A percentile compares a stretch with the other conserved stretches of the same genome.
These are phyloP conservation scores for Pythium myriotylum DNA, from an alignment of 352 stramenopile species.

Conservation along the genomic window DNA sequence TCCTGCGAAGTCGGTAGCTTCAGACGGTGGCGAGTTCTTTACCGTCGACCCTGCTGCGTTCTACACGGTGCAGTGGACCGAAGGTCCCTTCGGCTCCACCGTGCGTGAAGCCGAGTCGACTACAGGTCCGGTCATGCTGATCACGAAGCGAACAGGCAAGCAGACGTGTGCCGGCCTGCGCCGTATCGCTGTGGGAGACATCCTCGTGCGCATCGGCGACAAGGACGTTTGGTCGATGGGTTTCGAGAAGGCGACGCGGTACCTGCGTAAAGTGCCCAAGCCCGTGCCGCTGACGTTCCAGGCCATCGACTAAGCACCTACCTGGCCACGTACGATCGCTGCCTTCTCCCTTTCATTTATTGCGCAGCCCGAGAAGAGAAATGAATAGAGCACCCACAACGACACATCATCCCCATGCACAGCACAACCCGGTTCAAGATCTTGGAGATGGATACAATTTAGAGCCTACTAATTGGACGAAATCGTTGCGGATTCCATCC, in stretches of 20 bases:
- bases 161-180: conserved; percentile 73
- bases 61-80: conserved; percentile 81
- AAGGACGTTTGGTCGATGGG: conserved; percentile 66
- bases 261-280: conserved; percentile 75
- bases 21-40: conserved; percentile 53
- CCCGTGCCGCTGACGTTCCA: conserved; percentile 79
- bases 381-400: conserved; percentile 9
- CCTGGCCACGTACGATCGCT: neutral
- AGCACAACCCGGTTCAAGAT: neutral
- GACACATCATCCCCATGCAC: too few relatives aligned
- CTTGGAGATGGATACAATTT: neutral
- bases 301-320: conserved; percentile 55
- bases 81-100: conserved; percentile 79
- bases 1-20: conserved; percentile 18
- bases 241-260: conserved; percentile 75
- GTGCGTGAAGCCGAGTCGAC: conserved; percentile 78
- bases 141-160: conserved; percentile 83
- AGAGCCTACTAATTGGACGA: neutral
- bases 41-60: conserved; percentile 68
- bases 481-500: neutral
- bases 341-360: conserved; percentile 4
- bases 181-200: conserved; percentile 74
- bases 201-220: conserved; percentile 77
- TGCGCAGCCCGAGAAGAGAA: neutral
- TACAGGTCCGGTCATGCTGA: conserved; percentile 64